A percentile compares a stretch with the other conserved stretches of the same genome.
These are phyloP conservation scores for Podospora pseudopauciseta DNA, from an alignment of 495 filamentous ascomycete genomes.

Conservation along the genomic window DNA sequence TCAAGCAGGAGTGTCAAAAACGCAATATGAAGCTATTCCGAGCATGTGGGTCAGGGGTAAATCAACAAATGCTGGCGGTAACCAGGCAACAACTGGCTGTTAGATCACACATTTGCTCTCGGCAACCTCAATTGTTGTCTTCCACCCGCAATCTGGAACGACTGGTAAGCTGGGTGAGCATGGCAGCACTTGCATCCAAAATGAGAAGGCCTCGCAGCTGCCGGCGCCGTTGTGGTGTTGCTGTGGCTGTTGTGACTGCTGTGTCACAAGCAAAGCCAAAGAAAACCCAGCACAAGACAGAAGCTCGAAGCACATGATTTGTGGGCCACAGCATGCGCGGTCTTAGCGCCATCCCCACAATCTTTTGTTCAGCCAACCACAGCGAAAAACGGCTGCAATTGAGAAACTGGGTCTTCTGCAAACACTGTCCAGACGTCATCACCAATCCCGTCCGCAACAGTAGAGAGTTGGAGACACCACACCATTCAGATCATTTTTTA, in stretches of 20 bases:
- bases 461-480: neutral
- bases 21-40: neutral
- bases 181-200: neutral
- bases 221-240: neutral
- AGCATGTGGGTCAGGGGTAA: neutral
- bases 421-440: slow-evolving; percentile 9
- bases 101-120: neutral
- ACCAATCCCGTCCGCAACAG: neutral
- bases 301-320: neutral
- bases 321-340: neutral
- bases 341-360: slow-evolving; percentile 2
- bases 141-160: neutral
- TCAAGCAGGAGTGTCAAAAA: neutral
- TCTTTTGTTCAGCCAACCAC: slow-evolving; percentile 5
- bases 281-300: neutral
- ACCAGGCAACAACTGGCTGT: neutral
- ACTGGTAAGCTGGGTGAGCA: neutral
- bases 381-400: neutral
- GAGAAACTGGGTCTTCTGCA: slow-evolving; percentile 4
- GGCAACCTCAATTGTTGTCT: neutral
- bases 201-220: too few relatives aligned
- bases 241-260: neutral
- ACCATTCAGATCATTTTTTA: neutral
- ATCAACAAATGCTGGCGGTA: neutral
- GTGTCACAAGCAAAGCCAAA: neutral